Base-by-base conservation (phyloP, 164 flowering plant genomes). In the Cinnamomum micranthum region DNA sequence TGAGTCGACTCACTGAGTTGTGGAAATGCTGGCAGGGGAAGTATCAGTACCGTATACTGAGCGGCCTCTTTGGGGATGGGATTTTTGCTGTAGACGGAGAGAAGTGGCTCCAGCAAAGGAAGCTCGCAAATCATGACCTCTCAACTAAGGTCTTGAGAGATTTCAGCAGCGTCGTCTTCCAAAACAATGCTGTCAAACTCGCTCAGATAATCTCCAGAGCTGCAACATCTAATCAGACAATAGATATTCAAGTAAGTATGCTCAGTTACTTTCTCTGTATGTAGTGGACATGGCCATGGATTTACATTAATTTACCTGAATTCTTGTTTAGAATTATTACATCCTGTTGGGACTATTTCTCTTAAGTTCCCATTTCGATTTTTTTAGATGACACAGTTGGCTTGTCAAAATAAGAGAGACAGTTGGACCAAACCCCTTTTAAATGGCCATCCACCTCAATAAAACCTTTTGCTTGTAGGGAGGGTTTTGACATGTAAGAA, bases 41-140 rank as follows among this genome's bases (percentile, higher is more conserved):
- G 51, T 71, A 62, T 31, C 28, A 71, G 14, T 50, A 71, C 47
- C 24, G 62, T 14, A 70, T 50, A 47, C 15, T 50, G 74, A 62
- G 63, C 5, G 78, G 17, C 14, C 78, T 76, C 28, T 31, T 76
- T 1, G 78, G 88, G 12, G 86, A 86, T 41, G 89, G 86, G 60
- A 85, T 88, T 64, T 88, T 86, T 67, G 80, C 89, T 0, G 89
- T 86, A 17, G 90, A 87, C 70, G 88, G 89, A 2, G 84, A 88
- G 17, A 86, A 82, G 63, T 87, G 90, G 87, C 81, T 77, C n/a
- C 83, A 82, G 60, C 87, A 84, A 68, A 59, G 87, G 52, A 86
- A 81, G 73, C 66, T 82, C 20, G 84, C 87, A 0, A 88, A 87
- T 80, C 77, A 72, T 63, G 91, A 85, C 13, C 86, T 88, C 76